phyloP scores from a whole-genome alignment of 2,329 filamentous ascomycete genomes.

The Thielaviopsis populi region DNA sequence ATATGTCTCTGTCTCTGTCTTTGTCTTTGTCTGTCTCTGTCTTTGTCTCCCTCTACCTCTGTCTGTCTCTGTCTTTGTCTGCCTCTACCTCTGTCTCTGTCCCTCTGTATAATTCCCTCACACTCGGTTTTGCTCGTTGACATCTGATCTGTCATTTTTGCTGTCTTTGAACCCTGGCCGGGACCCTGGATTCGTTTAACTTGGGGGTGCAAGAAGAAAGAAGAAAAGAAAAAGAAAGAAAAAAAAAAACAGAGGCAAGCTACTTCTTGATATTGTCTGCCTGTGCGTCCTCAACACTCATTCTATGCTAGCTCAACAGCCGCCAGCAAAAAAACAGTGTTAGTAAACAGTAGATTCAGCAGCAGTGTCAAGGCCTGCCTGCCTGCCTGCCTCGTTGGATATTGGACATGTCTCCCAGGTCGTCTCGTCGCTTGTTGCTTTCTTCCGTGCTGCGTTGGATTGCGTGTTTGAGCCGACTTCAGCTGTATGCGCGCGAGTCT shows the following conservation, averaged over 20 bases:
- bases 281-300: too few species aligned
- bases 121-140: not conserved
- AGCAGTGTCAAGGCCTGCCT: not conserved
- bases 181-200: not conserved
- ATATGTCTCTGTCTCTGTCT: too few species aligned
- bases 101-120: not conserved
- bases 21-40: not conserved
- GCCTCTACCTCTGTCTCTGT: not conserved
- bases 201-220: not conserved
- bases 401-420: too few species aligned
- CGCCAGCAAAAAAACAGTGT: too few species aligned
- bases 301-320: not conserved
- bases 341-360: too few species aligned
- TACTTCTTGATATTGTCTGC: not conserved
- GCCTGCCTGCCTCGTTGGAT: too few species aligned
- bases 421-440: not conserved
- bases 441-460: not conserved
- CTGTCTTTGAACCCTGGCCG: not conserved
- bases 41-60: not conserved
- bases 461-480: not conserved
- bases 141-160: constrained; percentile 1
- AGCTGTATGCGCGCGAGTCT: not conserved
- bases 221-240: not conserved
- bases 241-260: not conserved
- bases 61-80: not conserved